Percentiles rank a stretch among this genome's conserved stretches.
phyloP scores from a whole-genome alignment of 148 eudicot species.

The Rhododendron simsii region DNA sequence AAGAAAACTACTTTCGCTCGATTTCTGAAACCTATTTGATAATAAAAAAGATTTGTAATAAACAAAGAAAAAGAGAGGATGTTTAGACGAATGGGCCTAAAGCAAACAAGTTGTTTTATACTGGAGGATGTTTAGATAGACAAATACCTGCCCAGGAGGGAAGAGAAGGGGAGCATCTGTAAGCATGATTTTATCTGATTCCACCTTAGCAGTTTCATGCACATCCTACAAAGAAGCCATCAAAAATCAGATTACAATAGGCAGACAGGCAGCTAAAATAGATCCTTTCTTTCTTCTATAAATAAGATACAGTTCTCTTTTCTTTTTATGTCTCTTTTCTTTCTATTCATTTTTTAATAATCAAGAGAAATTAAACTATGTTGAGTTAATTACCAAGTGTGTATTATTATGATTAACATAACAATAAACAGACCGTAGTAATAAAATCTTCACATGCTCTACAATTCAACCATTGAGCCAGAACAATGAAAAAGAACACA shows the following conservation, averaged over 20 bases:
- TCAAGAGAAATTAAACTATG: background rate
- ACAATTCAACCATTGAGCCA: background rate
- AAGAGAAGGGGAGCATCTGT: conserved; percentile 87
- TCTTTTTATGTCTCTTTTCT: background rate
- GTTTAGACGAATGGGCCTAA: background rate
- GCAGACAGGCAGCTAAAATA: background rate
- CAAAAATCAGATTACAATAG: background rate
- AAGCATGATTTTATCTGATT: conserved; percentile 83
- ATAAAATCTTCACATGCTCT: background rate
- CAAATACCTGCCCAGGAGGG: conserved; percentile 91
- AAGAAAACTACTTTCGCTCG: background rate
- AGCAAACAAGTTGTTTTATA: background rate
- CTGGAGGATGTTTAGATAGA: background rate
- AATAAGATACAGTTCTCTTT: background rate
- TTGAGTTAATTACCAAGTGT: background rate
- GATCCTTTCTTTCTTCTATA: background rate
- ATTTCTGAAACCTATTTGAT: background rate
- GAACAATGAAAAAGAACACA: background rate
- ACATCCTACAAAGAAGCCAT: conserved; percentile 40
- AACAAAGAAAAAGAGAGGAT: background rate
- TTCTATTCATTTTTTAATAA: background rate
- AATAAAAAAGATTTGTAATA: background rate
- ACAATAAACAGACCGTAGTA: background rate
- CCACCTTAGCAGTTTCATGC: conserved; percentile 45
- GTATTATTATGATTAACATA: background rate